A percentile compares a stretch with the other conserved stretches of the same genome.
Conservation (phyloP, 306 rosid species). For the Sindora glabra region DNA sequence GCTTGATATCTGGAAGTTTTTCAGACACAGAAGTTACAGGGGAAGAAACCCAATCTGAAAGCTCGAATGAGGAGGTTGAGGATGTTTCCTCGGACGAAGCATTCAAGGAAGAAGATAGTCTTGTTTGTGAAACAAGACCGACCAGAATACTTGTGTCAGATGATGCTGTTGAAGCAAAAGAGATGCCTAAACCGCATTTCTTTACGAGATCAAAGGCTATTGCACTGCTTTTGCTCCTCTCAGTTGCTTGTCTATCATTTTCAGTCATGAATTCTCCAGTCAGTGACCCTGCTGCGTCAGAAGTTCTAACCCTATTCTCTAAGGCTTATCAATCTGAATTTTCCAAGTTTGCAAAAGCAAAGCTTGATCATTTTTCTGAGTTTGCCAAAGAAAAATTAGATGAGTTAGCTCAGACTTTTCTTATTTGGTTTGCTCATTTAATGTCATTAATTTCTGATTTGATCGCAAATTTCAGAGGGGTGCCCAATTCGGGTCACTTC, state of each 20-base stretch:
- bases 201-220: constrained; percentile 28
- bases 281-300: constrained; percentile 21
- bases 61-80: constrained; percentile 41
- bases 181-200: constrained; percentile 19
- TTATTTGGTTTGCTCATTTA: background rate
- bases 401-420: background rate
- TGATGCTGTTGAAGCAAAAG: constrained; percentile 26
- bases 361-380: background rate
- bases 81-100: constrained; percentile 46
- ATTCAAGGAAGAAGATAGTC: constrained; percentile 16
- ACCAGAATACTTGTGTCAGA: background rate
- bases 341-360: too few relatives aligned
- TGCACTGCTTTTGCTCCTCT: constrained; percentile 39
- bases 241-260: constrained; percentile 31
- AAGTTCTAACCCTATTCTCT: constrained; percentile 15
- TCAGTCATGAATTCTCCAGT: constrained; percentile 23
- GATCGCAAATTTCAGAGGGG: too few relatives aligned
- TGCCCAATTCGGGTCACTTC: too few relatives aligned
- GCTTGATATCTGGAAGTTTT: constrained; percentile 35
- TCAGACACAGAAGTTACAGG: constrained; percentile 55
- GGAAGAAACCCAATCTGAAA: constrained; percentile 46
- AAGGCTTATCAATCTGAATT: constrained; percentile 14
- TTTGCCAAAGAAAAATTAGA: too few relatives aligned
- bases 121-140: constrained; percentile 28
- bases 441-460: too few relatives aligned